Percentiles rank a stretch among this genome's conserved stretches.
Conservation (phyloP, 257 asterid species). For the Salvia splendens region DNA sequence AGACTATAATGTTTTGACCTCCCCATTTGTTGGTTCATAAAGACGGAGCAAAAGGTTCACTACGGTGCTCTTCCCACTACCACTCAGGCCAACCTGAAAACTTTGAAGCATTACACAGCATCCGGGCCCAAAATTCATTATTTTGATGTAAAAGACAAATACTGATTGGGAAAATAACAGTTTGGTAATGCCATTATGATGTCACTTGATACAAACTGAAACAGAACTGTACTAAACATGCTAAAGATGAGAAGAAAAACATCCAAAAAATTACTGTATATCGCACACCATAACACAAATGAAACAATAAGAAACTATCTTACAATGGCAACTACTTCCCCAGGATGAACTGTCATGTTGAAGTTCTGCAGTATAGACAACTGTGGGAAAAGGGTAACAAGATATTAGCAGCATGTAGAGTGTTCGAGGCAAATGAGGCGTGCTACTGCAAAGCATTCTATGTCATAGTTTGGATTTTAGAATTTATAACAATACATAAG, state of each 20-base stretch:
- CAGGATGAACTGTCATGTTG: conserved; percentile 72
- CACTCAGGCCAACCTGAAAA: conserved; percentile 90
- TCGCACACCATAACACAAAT: background rate
- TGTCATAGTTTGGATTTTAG: conserved; percentile 1
- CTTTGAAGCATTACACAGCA: conserved; percentile 14
- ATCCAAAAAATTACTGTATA: conserved; percentile 2
- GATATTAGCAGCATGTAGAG: background rate
- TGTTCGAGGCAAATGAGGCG: background rate
- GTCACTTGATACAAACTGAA: conserved; percentile 18
- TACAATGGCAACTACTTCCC: conserved; percentile 93
- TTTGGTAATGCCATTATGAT: background rate
- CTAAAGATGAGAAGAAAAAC: conserved; percentile 15
- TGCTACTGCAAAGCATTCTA: conserved; percentile 19
- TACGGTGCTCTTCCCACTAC: conserved; percentile 96
- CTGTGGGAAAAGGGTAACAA: conserved; percentile 40
- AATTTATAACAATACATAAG: too few species aligned
- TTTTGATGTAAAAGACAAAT: conserved; percentile 11
- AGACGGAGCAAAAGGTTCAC: conserved; percentile 93
- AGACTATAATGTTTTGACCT: conserved; percentile 51
- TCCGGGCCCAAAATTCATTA: conserved; percentile 14
- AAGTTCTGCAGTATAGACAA: conserved; percentile 65
- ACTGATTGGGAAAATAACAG: conserved; percentile 19
- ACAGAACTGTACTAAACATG: conserved; percentile 7
- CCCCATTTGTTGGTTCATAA: conserved; percentile 88
- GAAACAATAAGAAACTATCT: conserved; percentile 37